Evolutionary conservation across 768 basidiomycete genomes (phyloP).

Genomic region (Suillus plorans): DNA sequence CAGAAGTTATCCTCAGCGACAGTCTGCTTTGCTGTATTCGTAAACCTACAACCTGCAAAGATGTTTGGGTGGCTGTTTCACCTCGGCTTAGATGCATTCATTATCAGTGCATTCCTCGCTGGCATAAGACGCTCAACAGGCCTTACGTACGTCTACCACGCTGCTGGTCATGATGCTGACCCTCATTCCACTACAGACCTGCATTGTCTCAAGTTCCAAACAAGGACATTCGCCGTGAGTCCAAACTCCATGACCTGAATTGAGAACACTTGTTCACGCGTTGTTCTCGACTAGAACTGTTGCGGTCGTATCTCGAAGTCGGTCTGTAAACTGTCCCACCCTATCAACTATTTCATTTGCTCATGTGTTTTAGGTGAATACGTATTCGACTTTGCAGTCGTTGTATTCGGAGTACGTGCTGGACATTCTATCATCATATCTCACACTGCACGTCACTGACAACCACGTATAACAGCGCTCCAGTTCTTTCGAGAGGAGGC

Average conservation of each 20-base stretch:
- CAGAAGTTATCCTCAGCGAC: background rate
- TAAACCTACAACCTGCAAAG: background rate
- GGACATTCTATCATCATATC: slow-evolving; percentile 2
- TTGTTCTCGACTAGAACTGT: slow-evolving; percentile 48
- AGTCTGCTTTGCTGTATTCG: background rate
- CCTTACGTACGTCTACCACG: slow-evolving; percentile 61
- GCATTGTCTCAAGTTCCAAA: slow-evolving; percentile 76
- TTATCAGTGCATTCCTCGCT: slow-evolving; percentile 79
- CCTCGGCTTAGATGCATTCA: slow-evolving; percentile 72
- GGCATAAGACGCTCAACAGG: slow-evolving; percentile 85
- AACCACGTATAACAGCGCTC: slow-evolving; percentile 52
- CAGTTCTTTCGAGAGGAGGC: slow-evolving; percentile 64
- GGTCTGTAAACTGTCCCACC: slow-evolving; percentile 44
- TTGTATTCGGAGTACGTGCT: slow-evolving; percentile 68
- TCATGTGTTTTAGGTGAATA: slow-evolving; percentile 65
- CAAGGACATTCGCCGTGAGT: slow-evolving; percentile 86
- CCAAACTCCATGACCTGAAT: background rate
- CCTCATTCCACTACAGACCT: slow-evolving; percentile 46
- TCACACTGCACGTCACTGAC: slow-evolving; percentile 4
- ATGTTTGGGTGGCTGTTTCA: slow-evolving; percentile 48
- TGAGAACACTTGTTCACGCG: background rate
- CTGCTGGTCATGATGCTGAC: background rate
- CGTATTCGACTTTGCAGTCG: slow-evolving; percentile 82
- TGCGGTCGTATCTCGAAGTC: slow-evolving; percentile 77
- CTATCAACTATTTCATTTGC: background rate